Base-by-base conservation (phyloP, 2,329 filamentous ascomycete genomes). In the Botrytis fragariae region DNA sequence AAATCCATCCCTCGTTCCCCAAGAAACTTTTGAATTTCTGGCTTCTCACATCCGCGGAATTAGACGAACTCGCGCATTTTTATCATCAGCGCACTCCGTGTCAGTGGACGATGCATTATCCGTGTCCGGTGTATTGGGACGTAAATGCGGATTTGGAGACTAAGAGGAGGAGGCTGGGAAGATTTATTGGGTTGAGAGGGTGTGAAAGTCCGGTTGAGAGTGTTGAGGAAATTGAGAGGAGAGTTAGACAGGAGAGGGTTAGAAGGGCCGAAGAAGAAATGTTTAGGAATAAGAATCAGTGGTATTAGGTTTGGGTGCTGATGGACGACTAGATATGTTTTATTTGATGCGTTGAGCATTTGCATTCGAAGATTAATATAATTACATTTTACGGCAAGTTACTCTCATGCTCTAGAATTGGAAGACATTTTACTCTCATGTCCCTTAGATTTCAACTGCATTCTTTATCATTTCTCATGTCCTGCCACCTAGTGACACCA, bases 121-220 rank as follows among this genome's bases (percentile, higher is more conserved):
- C 92, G 0, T 89, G 88, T 76, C 89, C 88, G n/a, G 87, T 94
- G 79, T 82, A 84, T 71, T 94, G 91, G 92, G 80, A 82, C 2
- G 81, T 82, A 8, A 82, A 85, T 74, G 81, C 89, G 74, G 82
- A 84, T 3, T 81, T 90, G 39, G 88, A 90, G 81, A 87, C 78
- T 80, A 94, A 94, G 85, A 86, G 92, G 75, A 84, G 91, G 75
- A 90, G 90, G 82, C 88, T 94, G 79, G 92, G 92, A 63, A 85
- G 88, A 77, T 94, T 94, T 77, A 93, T 94, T 79, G 92, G 92
- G 20, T 83, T 94, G 73, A 83, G 88, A 69, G 91, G 90, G 2
- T 88, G 87, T 78, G 86, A 89, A 76, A 87, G 85, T 45, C 87
- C 87, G 14, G 62, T n/a, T 83, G 71, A 75, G 69, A 79, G 61